These are phyloP conservation scores for Penicillium canariense DNA, from an alignment of 495 filamentous ascomycete species.

Conservation along the genomic window DNA sequence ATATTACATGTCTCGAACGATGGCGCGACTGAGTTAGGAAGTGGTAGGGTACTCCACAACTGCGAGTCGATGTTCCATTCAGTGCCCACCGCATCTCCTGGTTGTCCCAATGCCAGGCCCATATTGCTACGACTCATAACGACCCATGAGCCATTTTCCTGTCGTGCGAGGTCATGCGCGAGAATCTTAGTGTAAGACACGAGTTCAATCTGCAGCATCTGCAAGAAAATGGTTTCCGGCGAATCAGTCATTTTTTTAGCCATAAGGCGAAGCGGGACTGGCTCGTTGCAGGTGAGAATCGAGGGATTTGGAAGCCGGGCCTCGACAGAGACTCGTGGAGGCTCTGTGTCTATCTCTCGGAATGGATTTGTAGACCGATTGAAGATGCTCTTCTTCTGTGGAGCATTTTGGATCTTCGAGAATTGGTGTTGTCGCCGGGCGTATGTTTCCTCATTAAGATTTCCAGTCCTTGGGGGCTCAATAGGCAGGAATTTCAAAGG, in stretches of 20 bases:
- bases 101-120: slow-evolving; percentile 55
- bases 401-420: slow-evolving; percentile 31
- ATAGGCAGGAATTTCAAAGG: slow-evolving; percentile 86
- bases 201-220: slow-evolving; percentile 75
- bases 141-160: slow-evolving; percentile 66
- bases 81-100: slow-evolving; percentile 57
- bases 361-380: slow-evolving; percentile 31
- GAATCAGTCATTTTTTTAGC: slow-evolving; percentile 68
- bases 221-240: slow-evolving; percentile 64
- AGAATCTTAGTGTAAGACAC: slow-evolving; percentile 74
- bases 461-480: slow-evolving; percentile 73
- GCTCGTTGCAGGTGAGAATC: slow-evolving; percentile 83
- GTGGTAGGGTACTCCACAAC: slow-evolving; percentile 64
- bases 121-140: slow-evolving; percentile 67
- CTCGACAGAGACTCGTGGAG: slow-evolving; percentile 64
- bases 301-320: slow-evolving; percentile 83
- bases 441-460: slow-evolving; percentile 73
- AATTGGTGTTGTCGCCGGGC: slow-evolving; percentile 82
- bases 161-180: slow-evolving; percentile 66
- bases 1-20: slow-evolving; percentile 90
- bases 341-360: slow-evolving; percentile 22
- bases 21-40: slow-evolving; percentile 84
- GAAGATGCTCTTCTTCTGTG: slow-evolving; percentile 56
- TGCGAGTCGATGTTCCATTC: slow-evolving; percentile 63
- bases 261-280: slow-evolving; percentile 76